Percentiles rank a stretch among this genome's conserved stretches.
These are phyloP conservation scores for Coemansia sp. DNA, from an alignment of 192 early-diverging fungal genomes.

Conservation along the genomic window DNA sequence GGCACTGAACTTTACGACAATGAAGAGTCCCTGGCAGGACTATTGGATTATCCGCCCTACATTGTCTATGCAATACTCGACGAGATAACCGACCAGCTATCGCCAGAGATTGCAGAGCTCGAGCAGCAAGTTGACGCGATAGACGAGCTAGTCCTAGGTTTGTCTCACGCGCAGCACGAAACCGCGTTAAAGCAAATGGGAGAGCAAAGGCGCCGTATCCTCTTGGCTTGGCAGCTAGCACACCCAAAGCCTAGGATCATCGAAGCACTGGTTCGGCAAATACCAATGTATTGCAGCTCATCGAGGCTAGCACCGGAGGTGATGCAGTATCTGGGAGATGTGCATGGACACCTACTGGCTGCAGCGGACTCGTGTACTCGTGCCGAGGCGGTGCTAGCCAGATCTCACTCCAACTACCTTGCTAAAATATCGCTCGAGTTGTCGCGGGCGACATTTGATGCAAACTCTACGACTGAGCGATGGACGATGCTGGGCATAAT, in stretches of 20 bases:
- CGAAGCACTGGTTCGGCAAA: conserved; percentile 52
- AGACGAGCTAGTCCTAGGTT: conserved; percentile 88
- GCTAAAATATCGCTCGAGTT: conserved; percentile 78
- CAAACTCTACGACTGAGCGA: conserved; percentile 45
- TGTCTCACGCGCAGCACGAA: conserved; percentile 81
- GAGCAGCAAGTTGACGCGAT: conserved; percentile 94
- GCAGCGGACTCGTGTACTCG: conserved; percentile 38
- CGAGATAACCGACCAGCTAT: conserved; percentile 86
- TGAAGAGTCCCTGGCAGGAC: conserved; percentile 16
- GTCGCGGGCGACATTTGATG: conserved; percentile 37
- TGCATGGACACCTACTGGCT: conserved; percentile 40
- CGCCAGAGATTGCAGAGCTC: conserved; percentile 77
- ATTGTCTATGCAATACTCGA: conserved; percentile 92
- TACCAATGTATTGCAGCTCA: background rate
- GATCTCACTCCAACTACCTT: conserved; percentile 73
- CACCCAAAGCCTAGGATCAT: conserved; percentile 72
- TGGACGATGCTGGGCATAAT: conserved; percentile 54
- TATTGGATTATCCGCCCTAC: conserved; percentile 68
- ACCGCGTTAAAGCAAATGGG: conserved; percentile 74
- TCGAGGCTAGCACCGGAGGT: conserved; percentile 37
- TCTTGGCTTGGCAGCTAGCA: conserved; percentile 62
- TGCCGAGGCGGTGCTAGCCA: conserved; percentile 62
- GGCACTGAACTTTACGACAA: background rate
- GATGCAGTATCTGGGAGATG: conserved; percentile 49
- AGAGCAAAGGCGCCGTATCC: conserved; percentile 68